phyloP scores from a whole-genome alignment of 345 rosid species.

The Salix udensis region DNA sequence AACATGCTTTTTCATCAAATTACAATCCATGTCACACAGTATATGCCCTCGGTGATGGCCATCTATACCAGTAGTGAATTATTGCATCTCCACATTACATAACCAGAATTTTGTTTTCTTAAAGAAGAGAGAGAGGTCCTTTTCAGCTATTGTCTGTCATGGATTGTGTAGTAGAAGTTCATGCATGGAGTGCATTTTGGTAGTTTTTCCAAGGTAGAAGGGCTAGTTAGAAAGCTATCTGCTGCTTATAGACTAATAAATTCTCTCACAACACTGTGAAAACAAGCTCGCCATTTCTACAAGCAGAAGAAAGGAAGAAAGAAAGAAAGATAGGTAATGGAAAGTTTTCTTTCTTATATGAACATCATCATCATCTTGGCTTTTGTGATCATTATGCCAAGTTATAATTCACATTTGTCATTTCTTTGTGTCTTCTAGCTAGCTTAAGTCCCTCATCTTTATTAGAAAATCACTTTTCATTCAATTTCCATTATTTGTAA shows the following conservation, averaged over 20 bases:
- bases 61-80: not conserved
- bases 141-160: not conserved
- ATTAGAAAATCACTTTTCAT: not conserved
- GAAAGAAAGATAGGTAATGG: not conserved
- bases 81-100: not conserved
- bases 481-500: slow-evolving; percentile 1
- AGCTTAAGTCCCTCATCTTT: slow-evolving; percentile 1
- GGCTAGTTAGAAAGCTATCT: not conserved
- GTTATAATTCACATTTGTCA: not conserved
- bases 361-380: not conserved
- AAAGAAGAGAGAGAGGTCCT: not conserved
- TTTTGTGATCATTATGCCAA: slow-evolving; percentile 2
- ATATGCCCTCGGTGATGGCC: too few species aligned
- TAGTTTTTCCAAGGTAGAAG: not conserved
- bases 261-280: not conserved
- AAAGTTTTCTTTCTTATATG: not conserved
- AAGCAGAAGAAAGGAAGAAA: slow-evolving; percentile 1
- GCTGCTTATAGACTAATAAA: not conserved
- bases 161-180: not conserved
- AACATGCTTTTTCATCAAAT: not conserved
- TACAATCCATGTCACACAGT: slow-evolving; percentile 9
- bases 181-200: slow-evolving; percentile 5
- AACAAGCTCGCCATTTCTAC: slow-evolving; percentile 7
- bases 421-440: slow-evolving; percentile 17
- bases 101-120: not conserved